phyloP scores from a whole-genome alignment of 1,284 basidiomycete species.

The Mycosarcoma maydis region DNA sequence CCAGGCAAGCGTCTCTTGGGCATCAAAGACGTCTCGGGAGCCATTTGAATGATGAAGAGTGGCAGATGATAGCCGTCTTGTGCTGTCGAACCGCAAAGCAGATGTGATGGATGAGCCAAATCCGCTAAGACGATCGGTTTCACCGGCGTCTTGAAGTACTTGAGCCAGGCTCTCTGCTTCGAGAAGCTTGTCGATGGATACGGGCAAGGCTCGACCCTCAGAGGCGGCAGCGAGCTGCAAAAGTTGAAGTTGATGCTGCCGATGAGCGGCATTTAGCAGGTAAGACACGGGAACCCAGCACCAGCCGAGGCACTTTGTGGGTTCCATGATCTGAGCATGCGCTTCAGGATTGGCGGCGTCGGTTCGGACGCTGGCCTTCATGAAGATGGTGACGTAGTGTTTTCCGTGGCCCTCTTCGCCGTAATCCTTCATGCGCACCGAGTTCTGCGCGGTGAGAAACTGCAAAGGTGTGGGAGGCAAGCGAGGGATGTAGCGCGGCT shows the following conservation, averaged over 20 bases:
- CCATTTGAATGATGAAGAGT: background rate
- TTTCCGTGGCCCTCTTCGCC: constrained; percentile 35
- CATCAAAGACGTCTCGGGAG: background rate
- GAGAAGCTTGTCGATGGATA: constrained; percentile 46
- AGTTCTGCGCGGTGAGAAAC: constrained; percentile 50
- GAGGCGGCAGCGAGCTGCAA: constrained; percentile 22
- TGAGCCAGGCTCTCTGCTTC: constrained; percentile 44
- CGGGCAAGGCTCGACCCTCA: constrained; percentile 38
- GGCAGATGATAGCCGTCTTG: constrained; percentile 7
- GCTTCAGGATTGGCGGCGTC: constrained; percentile 12
- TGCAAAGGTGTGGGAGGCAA: constrained; percentile 24
- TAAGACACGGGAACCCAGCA: constrained; percentile 52
- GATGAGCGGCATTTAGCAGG: constrained; percentile 30
- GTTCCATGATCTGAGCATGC: constrained; percentile 50
- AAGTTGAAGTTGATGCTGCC: constrained; percentile 32
- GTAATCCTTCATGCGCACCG: constrained; percentile 40
- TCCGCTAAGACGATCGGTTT: constrained; percentile 1
- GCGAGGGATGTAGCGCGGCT: background rate
- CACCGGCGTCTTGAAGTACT: constrained; percentile 30
- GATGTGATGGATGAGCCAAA: constrained; percentile 8
- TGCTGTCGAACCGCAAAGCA: background rate
- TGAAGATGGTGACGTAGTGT: constrained; percentile 66
- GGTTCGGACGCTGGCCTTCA: constrained; percentile 41
- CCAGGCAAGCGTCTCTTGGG: constrained; percentile 37
- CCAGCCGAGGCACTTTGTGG: constrained; percentile 63